phyloP scores from a whole-genome alignment of 495 filamentous ascomycete genomes.

The Parathielavia appendiculata region DNA sequence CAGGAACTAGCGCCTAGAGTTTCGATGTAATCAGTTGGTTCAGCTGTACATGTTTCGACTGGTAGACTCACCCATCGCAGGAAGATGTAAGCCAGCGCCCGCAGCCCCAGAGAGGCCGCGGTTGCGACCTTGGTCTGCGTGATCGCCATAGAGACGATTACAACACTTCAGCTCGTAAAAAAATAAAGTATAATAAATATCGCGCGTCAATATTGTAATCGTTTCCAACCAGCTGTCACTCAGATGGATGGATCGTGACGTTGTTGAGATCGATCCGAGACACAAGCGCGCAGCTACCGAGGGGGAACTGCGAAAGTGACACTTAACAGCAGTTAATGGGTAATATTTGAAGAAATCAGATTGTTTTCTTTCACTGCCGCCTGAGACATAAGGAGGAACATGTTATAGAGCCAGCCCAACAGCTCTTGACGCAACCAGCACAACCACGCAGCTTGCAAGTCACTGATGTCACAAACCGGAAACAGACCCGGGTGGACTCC shows the following conservation, averaged over 20 bases:
- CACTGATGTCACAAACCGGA: conserved; percentile 30
- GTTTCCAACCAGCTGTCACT: background rate
- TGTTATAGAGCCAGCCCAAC: background rate
- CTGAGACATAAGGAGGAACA: background rate
- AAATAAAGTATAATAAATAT: background rate
- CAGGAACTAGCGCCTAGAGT: conserved; percentile 30
- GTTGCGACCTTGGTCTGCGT: conserved; percentile 30
- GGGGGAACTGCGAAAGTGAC: background rate
- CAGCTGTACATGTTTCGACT: background rate
- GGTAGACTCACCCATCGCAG: conserved; percentile 70
- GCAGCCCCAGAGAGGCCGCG: conserved; percentile 52
- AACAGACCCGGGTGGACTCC: background rate
- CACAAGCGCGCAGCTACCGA: no score
- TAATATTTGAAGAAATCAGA: background rate
- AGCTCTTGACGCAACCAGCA: conserved; percentile 18
- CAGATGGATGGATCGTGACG: background rate
- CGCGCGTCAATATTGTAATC: background rate
- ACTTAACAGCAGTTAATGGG: background rate
- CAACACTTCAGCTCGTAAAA: background rate
- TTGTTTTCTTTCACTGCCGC: background rate
- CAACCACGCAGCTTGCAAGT: background rate
- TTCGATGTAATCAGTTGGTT: conserved; percentile 16
- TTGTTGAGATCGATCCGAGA: background rate
- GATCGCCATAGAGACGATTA: conserved; percentile 19
- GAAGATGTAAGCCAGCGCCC: conserved; percentile 65